Evolutionary conservation across 2,329 filamentous ascomycete species (phyloP), one percentile per base, ranked within the genome.

Genomic region (Colletotrichum sp.): DNA sequence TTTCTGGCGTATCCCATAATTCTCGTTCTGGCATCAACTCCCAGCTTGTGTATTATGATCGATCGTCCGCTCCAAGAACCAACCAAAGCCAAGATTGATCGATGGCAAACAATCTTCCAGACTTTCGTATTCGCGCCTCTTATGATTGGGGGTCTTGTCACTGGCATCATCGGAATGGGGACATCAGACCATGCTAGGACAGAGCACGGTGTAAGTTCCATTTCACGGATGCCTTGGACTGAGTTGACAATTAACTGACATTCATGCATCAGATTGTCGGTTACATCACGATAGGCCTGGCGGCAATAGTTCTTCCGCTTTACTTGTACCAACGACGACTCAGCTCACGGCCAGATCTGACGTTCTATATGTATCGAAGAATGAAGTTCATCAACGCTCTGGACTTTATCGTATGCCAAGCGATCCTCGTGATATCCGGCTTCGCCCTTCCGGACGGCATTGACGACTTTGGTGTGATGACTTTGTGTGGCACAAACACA

Each of bases 401-500:
- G 3, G 73, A 75, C 64, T 75, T 75, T 28, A 27, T 68, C 27
- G 28, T 75, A 22, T 75, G 73, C 44, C 73, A 75, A 16, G 44
- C 73, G 16, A 75, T 75, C 27, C 59, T 75, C 8, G 27, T 75
- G n/a, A 75, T 75, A 52, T 75, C 73, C 5, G 73, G 73, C 30
- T 75, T 75, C 8, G 64, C 73, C 28, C 73, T 75, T 19, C 73
- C 73, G 25, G 73, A 73, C 13, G 73, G 73, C 28, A 75, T 75
- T 22, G 73, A 75, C 32, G 73, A 75, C 19, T 73, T 75, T 25
- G 73, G 69, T 2, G 59, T 73, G 22, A 73, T 75, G 69, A 68
- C 73, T 6, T 25, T 75, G 2, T 75, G 73, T 39, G 73, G 73
- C 11, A 75, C 73, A 6, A 75, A 59, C 16, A 57, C 57, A 8